Conservation (phyloP, 805 yeast species). For the Spathaspora hagerdaliae region DNA sequence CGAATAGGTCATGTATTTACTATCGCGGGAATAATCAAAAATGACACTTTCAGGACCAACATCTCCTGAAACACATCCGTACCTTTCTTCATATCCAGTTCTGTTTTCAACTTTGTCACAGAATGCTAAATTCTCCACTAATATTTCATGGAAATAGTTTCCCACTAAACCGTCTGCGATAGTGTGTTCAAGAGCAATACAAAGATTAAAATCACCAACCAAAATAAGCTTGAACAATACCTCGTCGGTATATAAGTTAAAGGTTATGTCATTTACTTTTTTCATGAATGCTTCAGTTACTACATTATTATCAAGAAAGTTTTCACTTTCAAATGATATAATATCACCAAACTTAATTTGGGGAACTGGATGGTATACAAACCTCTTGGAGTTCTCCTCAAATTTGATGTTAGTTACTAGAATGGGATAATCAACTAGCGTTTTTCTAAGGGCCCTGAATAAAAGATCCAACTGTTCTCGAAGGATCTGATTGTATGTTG, state of each 20-base stretch:
- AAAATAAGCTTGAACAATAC: slow-evolving; percentile 28
- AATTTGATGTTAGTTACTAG: slow-evolving; percentile 26
- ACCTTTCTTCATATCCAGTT: slow-evolving; percentile 6
- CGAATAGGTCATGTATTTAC: slow-evolving; percentile 15
- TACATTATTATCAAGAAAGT: slow-evolving; percentile 11
- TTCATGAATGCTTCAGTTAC: slow-evolving; percentile 29
- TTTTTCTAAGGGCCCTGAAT: slow-evolving; percentile 25
- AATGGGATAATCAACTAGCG: slow-evolving; percentile 31
- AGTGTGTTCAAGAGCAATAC: slow-evolving; percentile 32
- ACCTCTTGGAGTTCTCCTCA: slow-evolving; percentile 9
- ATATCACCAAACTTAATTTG: slow-evolving; percentile 22
- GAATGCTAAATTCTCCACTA: slow-evolving; percentile 23
- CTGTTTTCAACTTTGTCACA: slow-evolving; percentile 3
- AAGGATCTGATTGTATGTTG: slow-evolving; percentile 22
- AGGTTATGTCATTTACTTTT: slow-evolving; percentile 14
- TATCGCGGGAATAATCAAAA: slow-evolving; percentile 20
- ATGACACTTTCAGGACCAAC: slow-evolving; percentile 11
- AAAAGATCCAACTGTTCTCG: slow-evolving; percentile 11
- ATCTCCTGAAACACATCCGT: slow-evolving; percentile 13
- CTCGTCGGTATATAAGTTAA: slow-evolving; percentile 17
- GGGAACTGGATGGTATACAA: slow-evolving; percentile 21
- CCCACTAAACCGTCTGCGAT: slow-evolving; percentile 38
- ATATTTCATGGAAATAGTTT: slow-evolving; percentile 28
- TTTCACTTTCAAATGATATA: slow-evolving; percentile 11
- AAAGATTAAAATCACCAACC: slow-evolving; percentile 17